Evolutionary conservation across 495 filamentous ascomycete genomes (phyloP), one percentile per base, ranked within the genome.

Genomic region (Neurospora sp.): DNA sequence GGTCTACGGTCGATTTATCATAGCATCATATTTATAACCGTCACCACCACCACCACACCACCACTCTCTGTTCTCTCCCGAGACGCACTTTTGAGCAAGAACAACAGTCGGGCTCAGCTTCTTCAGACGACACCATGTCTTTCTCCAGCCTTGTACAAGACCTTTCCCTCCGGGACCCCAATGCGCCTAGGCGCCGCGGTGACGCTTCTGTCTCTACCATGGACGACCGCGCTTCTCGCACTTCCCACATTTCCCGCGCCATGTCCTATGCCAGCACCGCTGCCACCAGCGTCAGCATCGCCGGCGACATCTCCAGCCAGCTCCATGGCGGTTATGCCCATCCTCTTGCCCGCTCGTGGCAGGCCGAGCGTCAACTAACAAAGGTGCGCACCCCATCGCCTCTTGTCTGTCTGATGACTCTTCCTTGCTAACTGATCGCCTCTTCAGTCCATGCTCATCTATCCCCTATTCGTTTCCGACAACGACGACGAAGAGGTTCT

Each of bases 381-480:
- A 99, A 99, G 89, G 94, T 94, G 73, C 70, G 85, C 74, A 70
- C 39, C 12, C 18, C 35, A 40, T 69, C 37, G 31, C 20, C 44
- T 37, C 27, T 44, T 37, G 20, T 53, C 16, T 10, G 3, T 42
- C 61, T 14, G 20, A 14, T 22, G 3, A 39, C 38, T 65, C 39
- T 39, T 68, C 22, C 38, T 14, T 44, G 20, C 79, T 78, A 68
- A 78, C 73, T 20, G 7, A 4, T 68, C 22, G 1, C 12, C 12
- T 71, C 41, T 53, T 4, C 75, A 97, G 95, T 94, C 94, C 40
- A 98, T 98, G 95, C 89, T 99, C 75, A 97, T 99, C 70, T 97
- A 96, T 81, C 96, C 96, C 3, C 87, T 99, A 59, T 99, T 99
- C 84, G 91, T 99, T 75, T 96, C 96, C 72, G 96, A 98, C 82